Evolutionary conservation across 2,329 filamentous ascomycete genomes (phyloP).

Genomic region (Hypoxylon sp.): DNA sequence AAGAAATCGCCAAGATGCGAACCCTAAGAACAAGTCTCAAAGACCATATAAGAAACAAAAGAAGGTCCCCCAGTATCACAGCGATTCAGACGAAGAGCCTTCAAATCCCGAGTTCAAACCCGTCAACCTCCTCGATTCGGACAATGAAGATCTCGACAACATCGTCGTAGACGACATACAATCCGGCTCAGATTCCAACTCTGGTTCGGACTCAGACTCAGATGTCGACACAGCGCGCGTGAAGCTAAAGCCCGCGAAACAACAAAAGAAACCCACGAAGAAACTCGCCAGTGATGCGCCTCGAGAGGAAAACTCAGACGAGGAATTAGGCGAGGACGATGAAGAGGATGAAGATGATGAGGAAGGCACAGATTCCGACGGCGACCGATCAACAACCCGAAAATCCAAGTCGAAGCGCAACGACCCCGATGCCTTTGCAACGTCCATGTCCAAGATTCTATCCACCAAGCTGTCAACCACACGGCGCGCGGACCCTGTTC

Average conservation of each 20-base stretch:
- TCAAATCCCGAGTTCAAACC: slow-evolving; percentile 57
- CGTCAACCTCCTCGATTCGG: slow-evolving; percentile 64
- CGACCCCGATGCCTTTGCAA: slow-evolving; percentile 90
- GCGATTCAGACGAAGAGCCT: slow-evolving; percentile 57
- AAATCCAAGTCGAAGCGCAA: slow-evolving; percentile 80
- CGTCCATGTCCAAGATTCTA: slow-evolving; percentile 91
- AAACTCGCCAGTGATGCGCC: slow-evolving; percentile 37
- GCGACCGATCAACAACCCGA: slow-evolving; percentile 42
- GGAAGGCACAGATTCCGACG: slow-evolving; percentile 50
- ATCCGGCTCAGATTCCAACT: slow-evolving; percentile 42
- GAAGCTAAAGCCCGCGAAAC: slow-evolving; percentile 44
- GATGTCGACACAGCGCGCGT: slow-evolving; percentile 46
- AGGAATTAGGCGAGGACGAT: slow-evolving; percentile 43
- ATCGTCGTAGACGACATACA: slow-evolving; percentile 59
- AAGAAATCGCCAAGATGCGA: slow-evolving; percentile 41
- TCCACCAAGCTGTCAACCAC: slow-evolving; percentile 84
- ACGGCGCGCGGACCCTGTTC: slow-evolving; percentile 87
- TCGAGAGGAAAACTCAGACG: slow-evolving; percentile 31
- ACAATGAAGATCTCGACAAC: slow-evolving; percentile 65
- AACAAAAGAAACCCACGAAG: slow-evolving; percentile 42
- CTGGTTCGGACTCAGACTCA: slow-evolving; percentile 50
- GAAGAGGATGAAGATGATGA: slow-evolving; percentile 53
- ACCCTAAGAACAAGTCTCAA: slow-evolving; percentile 44
- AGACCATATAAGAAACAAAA: slow-evolving; percentile 61
- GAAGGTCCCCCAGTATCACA: slow-evolving; percentile 60